A percentile compares a stretch with the other conserved stretches of the same genome.
These are phyloP conservation scores for Wickerhamomyces rabaulensis DNA, from an alignment of 805 yeast species.

Conservation along the genomic window DNA sequence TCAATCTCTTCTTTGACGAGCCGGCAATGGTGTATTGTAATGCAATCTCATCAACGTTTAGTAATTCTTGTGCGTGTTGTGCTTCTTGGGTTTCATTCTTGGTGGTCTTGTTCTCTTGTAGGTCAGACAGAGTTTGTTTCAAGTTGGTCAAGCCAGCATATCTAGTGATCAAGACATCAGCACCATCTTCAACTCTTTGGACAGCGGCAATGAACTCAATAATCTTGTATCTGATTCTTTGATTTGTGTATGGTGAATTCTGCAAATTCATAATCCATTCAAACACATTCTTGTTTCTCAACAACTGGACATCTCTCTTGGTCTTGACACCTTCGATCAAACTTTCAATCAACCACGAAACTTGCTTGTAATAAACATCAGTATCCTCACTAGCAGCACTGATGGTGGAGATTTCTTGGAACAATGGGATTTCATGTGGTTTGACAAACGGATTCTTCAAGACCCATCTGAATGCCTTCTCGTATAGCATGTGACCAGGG, in stretches of 20 bases:
- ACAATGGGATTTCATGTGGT: slow-evolving; percentile 40
- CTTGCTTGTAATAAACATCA: slow-evolving; percentile 49
- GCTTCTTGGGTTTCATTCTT: slow-evolving; percentile 9
- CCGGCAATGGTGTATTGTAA: slow-evolving; percentile 38
- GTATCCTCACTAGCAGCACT: slow-evolving; percentile 30
- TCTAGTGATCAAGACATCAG: slow-evolving; percentile 53
- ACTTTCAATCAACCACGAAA: slow-evolving; percentile 59
- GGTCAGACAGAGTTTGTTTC: slow-evolving; percentile 27
- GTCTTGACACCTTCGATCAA: slow-evolving; percentile 43
- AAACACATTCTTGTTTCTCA: slow-evolving; percentile 50
- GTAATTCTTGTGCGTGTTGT: slow-evolving; percentile 24
- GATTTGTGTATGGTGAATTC: slow-evolving; percentile 44
- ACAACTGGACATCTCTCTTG: slow-evolving; percentile 45
- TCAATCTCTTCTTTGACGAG: slow-evolving; percentile 46
- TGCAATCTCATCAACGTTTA: slow-evolving; percentile 42
- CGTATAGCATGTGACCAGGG: slow-evolving; percentile 74
- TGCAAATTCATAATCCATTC: slow-evolving; percentile 62
- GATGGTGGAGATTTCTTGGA: slow-evolving; percentile 25
- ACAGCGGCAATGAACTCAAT: slow-evolving; percentile 39
- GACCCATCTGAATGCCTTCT: slow-evolving; percentile 62
- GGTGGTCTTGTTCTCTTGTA: background rate
- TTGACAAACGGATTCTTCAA: slow-evolving; percentile 38
- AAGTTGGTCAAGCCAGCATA: slow-evolving; percentile 40
- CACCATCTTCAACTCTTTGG: slow-evolving; percentile 51
- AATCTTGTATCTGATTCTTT: slow-evolving; percentile 36